Evolutionary conservation across 2,329 filamentous ascomycete species (phyloP).

Genomic region (Fusarium sp.): DNA sequence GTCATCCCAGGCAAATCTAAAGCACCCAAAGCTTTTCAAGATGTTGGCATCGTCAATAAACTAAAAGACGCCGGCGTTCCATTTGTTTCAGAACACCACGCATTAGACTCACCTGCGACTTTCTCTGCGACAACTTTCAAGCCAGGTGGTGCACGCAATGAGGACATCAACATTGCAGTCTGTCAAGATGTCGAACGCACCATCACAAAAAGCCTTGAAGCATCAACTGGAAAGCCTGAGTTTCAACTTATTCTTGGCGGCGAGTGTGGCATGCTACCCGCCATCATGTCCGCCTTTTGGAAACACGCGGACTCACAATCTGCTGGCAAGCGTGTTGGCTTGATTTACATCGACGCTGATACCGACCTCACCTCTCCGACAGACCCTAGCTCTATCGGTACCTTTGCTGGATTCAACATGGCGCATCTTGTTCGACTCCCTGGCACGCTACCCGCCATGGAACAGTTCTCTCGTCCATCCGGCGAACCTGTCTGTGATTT

Average conservation of each 20-base stretch:
- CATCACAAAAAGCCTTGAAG: constrained; percentile 2
- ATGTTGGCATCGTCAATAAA: constrained; percentile 18
- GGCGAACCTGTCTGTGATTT: constrained; percentile 37
- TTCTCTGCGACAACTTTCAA: constrained; percentile 19
- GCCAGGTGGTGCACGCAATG: constrained; percentile 28
- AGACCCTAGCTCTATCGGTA: constrained; percentile 34
- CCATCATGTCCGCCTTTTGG: constrained; percentile 36
- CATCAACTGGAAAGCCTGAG: background rate
- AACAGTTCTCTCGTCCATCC: constrained; percentile 37
- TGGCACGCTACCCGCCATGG: constrained; percentile 33
- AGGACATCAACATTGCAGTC: constrained; percentile 35
- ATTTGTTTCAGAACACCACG: constrained; percentile 19
- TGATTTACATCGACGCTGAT: constrained; percentile 46
- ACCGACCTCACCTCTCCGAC: constrained; percentile 41
- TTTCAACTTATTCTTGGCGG: constrained; percentile 42
- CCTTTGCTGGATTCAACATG: constrained; percentile 46
- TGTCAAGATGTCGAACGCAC: constrained; percentile 23
- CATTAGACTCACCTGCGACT: constrained; percentile 25
- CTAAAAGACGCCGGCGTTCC: constrained; percentile 6
- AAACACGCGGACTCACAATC: constrained; percentile 6
- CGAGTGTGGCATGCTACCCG: constrained; percentile 42
- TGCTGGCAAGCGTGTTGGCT: constrained; percentile 23
- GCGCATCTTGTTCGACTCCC: constrained; percentile 29
- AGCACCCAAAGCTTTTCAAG: constrained; percentile 39
- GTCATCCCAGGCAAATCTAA: constrained; percentile 47